Percentiles rank a stretch among this genome's conserved stretches.
Conservation (phyloP, 306 rosid genomes). For the Alnus rubra region DNA sequence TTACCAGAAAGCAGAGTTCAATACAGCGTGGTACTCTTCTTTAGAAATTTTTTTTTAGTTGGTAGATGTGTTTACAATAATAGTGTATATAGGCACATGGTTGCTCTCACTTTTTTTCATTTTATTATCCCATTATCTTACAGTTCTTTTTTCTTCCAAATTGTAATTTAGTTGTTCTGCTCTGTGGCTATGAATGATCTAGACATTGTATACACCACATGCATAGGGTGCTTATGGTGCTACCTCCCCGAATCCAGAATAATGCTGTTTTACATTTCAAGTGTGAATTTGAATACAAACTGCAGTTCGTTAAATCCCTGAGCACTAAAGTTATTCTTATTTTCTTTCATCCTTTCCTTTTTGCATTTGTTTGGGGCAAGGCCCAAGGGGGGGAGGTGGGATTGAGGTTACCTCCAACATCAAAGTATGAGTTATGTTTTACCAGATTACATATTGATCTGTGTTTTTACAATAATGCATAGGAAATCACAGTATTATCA, state of each 20-base stretch:
- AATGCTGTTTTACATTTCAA: not conserved
- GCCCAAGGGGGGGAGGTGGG: no score
- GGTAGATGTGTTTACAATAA: not conserved
- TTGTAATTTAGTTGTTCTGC: no score
- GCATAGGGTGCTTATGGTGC: no score
- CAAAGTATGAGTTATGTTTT: not conserved
- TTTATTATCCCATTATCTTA: no score
- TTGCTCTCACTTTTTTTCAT: no score
- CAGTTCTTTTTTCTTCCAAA: no score
- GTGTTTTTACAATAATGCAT: not conserved
- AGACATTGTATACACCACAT: no score
- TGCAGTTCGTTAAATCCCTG: not conserved
- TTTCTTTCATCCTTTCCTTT: not conserved
- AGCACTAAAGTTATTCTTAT: not conserved
- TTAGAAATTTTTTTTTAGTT: not conserved
- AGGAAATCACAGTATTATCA: not conserved
- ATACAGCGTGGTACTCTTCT: not conserved
- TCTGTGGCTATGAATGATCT: no score
- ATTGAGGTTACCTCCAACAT: not conserved
- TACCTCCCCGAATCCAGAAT: no score
- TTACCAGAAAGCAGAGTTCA: not conserved
- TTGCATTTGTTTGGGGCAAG: not conserved
- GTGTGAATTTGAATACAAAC: not conserved
- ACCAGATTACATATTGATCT: not conserved
- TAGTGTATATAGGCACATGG: not conserved